Evolutionary conservation across 2,329 filamentous ascomycete genomes (phyloP).

Genomic region (Sporothrix mexicana): DNA sequence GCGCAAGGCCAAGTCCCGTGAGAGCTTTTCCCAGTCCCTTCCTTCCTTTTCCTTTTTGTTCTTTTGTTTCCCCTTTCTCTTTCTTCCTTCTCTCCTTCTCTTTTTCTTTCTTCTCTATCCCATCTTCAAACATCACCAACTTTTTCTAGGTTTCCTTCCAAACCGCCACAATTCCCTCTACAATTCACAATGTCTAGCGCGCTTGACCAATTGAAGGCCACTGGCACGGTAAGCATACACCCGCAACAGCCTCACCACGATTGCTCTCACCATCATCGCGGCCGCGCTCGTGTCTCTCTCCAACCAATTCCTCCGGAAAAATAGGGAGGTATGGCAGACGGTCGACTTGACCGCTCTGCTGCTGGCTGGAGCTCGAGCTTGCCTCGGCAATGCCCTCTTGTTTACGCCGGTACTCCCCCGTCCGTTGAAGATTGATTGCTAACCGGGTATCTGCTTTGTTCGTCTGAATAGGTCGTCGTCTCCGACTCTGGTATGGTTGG

Average conservation of each 20-base stretch:
- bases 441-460: constrained; percentile 34
- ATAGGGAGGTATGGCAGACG: neutral
- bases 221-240: constrained; percentile 78
- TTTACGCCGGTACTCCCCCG: neutral
- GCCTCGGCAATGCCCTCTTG: neutral
- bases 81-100: constrained; percentile 1
- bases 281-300: constrained; percentile 1
- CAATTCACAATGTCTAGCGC: constrained; percentile 73
- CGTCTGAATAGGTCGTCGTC: constrained; percentile 75
- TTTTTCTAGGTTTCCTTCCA: neutral
- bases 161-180: constrained; percentile 32
- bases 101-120: neutral
- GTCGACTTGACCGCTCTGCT: neutral
- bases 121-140: constrained; percentile 9
- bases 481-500: constrained; percentile 83
- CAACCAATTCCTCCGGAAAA: neutral
- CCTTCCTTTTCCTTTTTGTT: constrained; percentile 11
- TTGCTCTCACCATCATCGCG: neutral
- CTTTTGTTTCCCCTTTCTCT: neutral
- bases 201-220: constrained; percentile 95
- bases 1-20: constrained; percentile 23
- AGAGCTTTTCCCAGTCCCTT: constrained; percentile 26
- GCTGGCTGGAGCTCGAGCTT: neutral
- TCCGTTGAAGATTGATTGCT: constrained; percentile 36
- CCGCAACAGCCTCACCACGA: constrained; percentile 42